phyloP scores from a whole-genome alignment of 768 basidiomycete genomes.

The Lentinus tigrinus region DNA sequence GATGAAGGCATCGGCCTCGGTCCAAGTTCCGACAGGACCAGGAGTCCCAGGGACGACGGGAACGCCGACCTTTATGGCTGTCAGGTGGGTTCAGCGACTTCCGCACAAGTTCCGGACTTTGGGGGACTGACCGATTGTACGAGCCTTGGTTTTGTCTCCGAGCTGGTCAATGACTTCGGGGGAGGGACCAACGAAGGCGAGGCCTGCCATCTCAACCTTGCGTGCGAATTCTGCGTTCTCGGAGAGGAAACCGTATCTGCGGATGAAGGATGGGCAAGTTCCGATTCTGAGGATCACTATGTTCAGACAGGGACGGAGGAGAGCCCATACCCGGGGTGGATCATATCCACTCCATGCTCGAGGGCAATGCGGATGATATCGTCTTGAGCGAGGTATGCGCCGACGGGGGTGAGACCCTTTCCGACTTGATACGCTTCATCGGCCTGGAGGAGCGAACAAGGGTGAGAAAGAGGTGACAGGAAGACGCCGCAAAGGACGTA shows the following conservation, averaged over 20 bases:
- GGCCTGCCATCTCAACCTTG: conserved; percentile 96
- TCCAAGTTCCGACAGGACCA: conserved; percentile 81
- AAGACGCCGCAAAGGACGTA: conserved; percentile 26
- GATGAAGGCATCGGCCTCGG: conserved; percentile 85
- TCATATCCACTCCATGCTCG: conserved; percentile 99
- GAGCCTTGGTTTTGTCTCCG: conserved; percentile 98
- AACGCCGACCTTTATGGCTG: conserved; percentile 87
- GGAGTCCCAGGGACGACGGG: conserved; percentile 98
- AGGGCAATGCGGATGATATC: conserved; percentile 96
- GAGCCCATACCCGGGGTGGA: conserved; percentile 81
- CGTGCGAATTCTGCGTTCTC: conserved; percentile 97
- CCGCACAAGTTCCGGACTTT: background rate
- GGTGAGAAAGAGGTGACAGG: background rate
- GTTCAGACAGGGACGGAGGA: background rate
- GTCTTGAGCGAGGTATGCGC: conserved; percentile 94
- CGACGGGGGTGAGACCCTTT: conserved; percentile 93
- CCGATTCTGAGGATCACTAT: conserved; percentile 12
- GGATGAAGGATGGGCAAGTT: background rate
- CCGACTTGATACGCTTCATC: conserved; percentile 99
- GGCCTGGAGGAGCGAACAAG: conserved; percentile 49
- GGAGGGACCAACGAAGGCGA: conserved; percentile 94
- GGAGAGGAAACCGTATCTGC: conserved; percentile 93
- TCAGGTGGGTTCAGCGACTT: background rate
- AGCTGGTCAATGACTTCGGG: conserved; percentile 97
- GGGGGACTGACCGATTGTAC: conserved; percentile 66